A percentile compares a stretch with the other conserved stretches of the same genome.
Conservation (phyloP, 257 asterid species). For the Solanum sejunctum region DNA sequence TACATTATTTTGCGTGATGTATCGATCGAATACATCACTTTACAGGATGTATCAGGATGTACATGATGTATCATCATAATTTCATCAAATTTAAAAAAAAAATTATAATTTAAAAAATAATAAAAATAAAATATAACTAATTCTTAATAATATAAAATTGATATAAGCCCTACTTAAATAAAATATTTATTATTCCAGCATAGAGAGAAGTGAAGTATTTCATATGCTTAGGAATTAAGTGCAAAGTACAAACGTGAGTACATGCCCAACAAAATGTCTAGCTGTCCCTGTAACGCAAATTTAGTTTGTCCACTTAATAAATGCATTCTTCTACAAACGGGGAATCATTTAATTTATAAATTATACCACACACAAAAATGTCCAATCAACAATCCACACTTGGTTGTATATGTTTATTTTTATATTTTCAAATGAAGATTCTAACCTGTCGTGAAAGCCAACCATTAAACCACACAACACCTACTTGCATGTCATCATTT, state of each 20-base stretch:
- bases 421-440: neutral
- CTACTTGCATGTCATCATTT: neutral
- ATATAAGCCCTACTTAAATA: no score
- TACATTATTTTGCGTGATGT: no score
- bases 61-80: no score
- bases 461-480: neutral
- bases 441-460: neutral
- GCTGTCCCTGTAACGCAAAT: neutral
- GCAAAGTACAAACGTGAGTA: neutral
- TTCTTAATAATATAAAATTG: no score
- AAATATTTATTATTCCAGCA: no score
- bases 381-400: neutral
- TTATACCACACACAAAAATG: neutral
- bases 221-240: neutral
- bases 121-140: no score
- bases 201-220: neutral
- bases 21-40: no score
- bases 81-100: no score
- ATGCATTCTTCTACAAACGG: neutral
- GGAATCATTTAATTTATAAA: neutral
- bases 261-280: neutral
- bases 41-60: no score
- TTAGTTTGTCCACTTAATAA: neutral
- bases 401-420: neutral
- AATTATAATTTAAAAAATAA: no score